Evolutionary conservation across 768 basidiomycete genomes (phyloP).

Genomic region (Psilocybe sp.): DNA sequence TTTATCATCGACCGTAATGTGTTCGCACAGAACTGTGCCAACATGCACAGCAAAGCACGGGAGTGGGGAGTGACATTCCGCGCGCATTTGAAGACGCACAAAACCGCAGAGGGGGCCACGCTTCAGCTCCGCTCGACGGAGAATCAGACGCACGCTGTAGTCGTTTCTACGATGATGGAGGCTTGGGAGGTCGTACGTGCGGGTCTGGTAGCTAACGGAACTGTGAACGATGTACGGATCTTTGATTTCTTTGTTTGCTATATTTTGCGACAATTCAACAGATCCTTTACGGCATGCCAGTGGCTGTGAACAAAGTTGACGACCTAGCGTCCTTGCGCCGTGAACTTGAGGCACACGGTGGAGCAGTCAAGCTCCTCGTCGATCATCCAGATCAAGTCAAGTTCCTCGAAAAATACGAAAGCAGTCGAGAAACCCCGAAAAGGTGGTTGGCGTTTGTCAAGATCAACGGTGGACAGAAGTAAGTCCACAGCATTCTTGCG

Average conservation of each 20-base stretch:
- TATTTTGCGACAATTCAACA: constrained; percentile 25
- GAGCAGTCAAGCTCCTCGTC: constrained; percentile 62
- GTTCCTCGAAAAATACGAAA: constrained; percentile 61
- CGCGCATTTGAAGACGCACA: constrained; percentile 85
- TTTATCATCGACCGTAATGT: constrained; percentile 71
- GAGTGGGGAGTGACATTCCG: constrained; percentile 72
- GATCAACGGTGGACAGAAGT: constrained; percentile 78
- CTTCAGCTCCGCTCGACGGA: constrained; percentile 61
- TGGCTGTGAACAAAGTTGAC: constrained; percentile 65
- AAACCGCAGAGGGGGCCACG: constrained; percentile 73
- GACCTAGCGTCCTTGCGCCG: constrained; percentile 64
- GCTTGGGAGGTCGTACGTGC: constrained; percentile 69
- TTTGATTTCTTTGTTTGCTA: neutral
- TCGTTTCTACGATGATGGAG: constrained; percentile 84
- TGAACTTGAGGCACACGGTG: constrained; percentile 53
- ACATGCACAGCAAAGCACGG: constrained; percentile 65
- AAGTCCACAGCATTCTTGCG: constrained; percentile 21
- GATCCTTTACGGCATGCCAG: constrained; percentile 81
- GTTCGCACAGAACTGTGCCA: constrained; percentile 71
- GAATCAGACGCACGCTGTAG: constrained; percentile 56
- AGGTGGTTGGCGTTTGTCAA: constrained; percentile 82
- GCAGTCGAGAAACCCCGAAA: constrained; percentile 30
- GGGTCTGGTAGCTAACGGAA: constrained; percentile 68
- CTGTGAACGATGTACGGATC: constrained; percentile 71
- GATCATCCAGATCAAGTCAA: constrained; percentile 75